phyloP scores from a whole-genome alignment of 345 rosid species.

The Leavenworthia alabamica region DNA sequence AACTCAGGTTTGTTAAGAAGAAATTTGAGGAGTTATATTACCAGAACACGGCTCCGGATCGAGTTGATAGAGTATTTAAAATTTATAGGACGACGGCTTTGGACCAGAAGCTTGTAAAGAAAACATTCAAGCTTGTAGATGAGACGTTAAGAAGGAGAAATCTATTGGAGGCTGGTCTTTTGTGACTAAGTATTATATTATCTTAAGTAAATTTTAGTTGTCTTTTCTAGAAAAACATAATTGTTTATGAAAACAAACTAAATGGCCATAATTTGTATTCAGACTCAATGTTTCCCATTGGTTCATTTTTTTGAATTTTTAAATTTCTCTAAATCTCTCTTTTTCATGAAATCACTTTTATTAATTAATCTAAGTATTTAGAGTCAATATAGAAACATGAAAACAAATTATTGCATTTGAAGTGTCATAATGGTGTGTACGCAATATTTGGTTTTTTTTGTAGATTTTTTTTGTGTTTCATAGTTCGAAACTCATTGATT shows the following conservation, averaged over 20 bases:
- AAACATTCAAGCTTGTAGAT: slow-evolving; percentile 95
- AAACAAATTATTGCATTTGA: no score
- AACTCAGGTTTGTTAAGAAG: slow-evolving; percentile 76
- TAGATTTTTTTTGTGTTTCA: no score
- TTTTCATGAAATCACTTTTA: no score
- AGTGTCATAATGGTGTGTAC: no score
- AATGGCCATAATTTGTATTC: not conserved
- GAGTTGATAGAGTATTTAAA: slow-evolving; percentile 89
- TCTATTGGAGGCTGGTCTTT: slow-evolving; percentile 85
- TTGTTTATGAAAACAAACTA: not conserved
- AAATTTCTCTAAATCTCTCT: no score
- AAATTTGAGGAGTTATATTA: slow-evolving; percentile 91
- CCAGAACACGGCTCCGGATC: slow-evolving; percentile 75
- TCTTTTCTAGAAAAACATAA: not conserved
- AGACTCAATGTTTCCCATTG: not conserved
- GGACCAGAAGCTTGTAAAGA: slow-evolving; percentile 96
- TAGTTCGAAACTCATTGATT: no score
- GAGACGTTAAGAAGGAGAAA: slow-evolving; percentile 90
- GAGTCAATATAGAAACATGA: no score
- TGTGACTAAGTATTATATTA: slow-evolving; percentile 37
- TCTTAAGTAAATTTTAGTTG: slow-evolving; percentile 16
- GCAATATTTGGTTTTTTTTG: no score
- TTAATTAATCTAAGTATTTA: no score
- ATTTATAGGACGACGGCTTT: slow-evolving; percentile 91
- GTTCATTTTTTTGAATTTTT: no score